These are phyloP conservation scores for Venturia carpophila DNA, from an alignment of 2,329 filamentous ascomycete species.

Conservation along the genomic window DNA sequence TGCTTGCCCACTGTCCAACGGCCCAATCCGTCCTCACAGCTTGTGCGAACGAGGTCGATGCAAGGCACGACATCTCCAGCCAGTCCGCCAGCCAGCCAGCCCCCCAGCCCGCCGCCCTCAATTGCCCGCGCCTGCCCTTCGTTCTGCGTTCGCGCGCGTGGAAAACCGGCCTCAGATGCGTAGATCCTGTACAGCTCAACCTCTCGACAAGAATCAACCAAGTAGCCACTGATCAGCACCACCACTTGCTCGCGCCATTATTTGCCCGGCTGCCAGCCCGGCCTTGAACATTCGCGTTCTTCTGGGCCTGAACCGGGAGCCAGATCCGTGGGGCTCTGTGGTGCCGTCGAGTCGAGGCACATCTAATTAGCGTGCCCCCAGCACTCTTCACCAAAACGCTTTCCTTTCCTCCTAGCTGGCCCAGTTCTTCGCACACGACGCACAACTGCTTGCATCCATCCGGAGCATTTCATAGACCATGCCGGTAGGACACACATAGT, in stretches of 20 bases:
- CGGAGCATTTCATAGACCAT: not conserved
- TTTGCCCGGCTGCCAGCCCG: not conserved
- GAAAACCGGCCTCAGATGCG: not conserved
- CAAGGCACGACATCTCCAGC: constrained; percentile 10
- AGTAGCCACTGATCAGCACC: not conserved
- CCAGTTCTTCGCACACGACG: constrained; percentile 9
- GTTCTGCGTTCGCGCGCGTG: not conserved
- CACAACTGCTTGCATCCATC: not conserved
- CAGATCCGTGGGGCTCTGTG: constrained; percentile 9
- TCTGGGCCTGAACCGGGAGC: not conserved
- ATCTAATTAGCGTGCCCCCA: constrained; percentile 15
- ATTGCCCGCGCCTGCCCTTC: not conserved
- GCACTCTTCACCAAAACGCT: constrained; percentile 12
- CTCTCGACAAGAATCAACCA: constrained; percentile 1
- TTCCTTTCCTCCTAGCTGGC: constrained; percentile 8
- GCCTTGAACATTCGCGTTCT: not conserved
- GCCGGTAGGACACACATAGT: not conserved
- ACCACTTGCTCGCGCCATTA: constrained; percentile 5
- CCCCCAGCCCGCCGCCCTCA: too few species aligned
- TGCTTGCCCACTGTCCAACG: not conserved
- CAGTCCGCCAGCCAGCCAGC: too few species aligned
- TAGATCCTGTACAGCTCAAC: not conserved
- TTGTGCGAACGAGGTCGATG: not conserved
- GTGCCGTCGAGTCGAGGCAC: constrained; percentile 7
- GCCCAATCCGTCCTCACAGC: constrained; percentile 8